Percentiles rank a stretch among this genome's conserved stretches.
Conservation (phyloP, 2,329 filamentous ascomycete genomes). For the Akanthomyces dipterigenus region DNA sequence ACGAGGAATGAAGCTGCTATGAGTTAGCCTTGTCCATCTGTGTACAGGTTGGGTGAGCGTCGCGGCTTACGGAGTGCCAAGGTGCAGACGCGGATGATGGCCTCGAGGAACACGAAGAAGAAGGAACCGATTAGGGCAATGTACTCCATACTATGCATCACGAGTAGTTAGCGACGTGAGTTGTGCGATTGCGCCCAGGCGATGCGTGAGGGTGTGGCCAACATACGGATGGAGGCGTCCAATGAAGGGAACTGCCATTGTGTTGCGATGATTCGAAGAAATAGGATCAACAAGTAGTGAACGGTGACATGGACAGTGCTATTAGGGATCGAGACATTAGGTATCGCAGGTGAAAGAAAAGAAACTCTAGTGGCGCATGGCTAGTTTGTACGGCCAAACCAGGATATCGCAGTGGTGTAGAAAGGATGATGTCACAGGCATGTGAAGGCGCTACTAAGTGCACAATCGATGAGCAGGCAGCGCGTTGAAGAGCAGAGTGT, state of each 20-base stretch:
- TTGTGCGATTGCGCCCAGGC: constrained; percentile 1
- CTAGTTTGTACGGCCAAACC: neutral
- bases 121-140: constrained; percentile 80
- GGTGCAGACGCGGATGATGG: constrained; percentile 76
- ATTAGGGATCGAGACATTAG: neutral
- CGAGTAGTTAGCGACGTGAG: constrained; percentile 5
- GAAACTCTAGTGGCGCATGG: neutral
- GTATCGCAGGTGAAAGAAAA: neutral
- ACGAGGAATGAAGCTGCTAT: constrained; percentile 68
- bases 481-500: neutral
- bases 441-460: constrained; percentile 8
- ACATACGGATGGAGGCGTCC: constrained; percentile 47
- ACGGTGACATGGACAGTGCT: constrained; percentile 5
- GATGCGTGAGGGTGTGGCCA: neutral
- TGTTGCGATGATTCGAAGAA: constrained; percentile 12
- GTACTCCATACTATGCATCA: constrained; percentile 68
- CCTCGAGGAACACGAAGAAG: constrained; percentile 73
- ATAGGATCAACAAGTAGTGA: neutral
- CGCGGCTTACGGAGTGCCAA: constrained; percentile 68
- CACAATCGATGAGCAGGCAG: neutral
- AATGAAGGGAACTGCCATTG: constrained; percentile 47
- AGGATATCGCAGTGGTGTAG: neutral
- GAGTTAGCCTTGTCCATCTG: constrained; percentile 16
- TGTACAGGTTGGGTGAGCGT: neutral
- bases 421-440: constrained; percentile 18